Conservation (phyloP, 148 eudicot species). For the Simmondsia chinensis region DNA sequence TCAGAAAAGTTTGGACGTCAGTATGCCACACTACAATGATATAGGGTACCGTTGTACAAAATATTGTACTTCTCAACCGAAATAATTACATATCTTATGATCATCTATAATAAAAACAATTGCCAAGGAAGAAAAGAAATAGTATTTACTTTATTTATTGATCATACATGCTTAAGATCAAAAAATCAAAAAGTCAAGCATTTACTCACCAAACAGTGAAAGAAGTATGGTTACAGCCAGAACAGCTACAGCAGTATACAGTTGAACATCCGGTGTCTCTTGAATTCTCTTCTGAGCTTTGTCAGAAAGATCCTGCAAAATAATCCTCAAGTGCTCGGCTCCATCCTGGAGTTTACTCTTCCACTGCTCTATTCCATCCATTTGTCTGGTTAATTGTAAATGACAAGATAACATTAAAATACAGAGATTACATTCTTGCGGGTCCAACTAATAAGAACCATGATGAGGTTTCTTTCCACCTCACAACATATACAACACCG, state of each 20-base stretch:
- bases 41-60: too few relatives aligned
- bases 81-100: too few relatives aligned
- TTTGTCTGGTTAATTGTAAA: slow-evolving; percentile 7
- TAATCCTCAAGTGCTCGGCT: slow-evolving; percentile 10
- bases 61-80: too few relatives aligned
- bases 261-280: slow-evolving; percentile 29
- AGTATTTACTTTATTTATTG: background rate
- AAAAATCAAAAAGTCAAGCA: background rate
- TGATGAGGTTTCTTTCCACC: background rate
- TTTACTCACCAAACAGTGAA: slow-evolving; percentile 24
- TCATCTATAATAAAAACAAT: too few relatives aligned
- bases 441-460: too few relatives aligned
- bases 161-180: background rate
- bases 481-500: too few relatives aligned
- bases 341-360: slow-evolving; percentile 16
- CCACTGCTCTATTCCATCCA: slow-evolving; percentile 34
- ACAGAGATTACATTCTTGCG: too few relatives aligned
- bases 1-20: too few relatives aligned
- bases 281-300: slow-evolving; percentile 18
- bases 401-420: background rate
- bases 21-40: too few relatives aligned
- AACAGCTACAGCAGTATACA: slow-evolving; percentile 32
- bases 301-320: slow-evolving; percentile 14
- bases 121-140: background rate
- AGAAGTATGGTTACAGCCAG: slow-evolving; percentile 26